Conservation (phyloP, 2,329 filamentous ascomycete genomes). For the Hypoxylon sp. region DNA sequence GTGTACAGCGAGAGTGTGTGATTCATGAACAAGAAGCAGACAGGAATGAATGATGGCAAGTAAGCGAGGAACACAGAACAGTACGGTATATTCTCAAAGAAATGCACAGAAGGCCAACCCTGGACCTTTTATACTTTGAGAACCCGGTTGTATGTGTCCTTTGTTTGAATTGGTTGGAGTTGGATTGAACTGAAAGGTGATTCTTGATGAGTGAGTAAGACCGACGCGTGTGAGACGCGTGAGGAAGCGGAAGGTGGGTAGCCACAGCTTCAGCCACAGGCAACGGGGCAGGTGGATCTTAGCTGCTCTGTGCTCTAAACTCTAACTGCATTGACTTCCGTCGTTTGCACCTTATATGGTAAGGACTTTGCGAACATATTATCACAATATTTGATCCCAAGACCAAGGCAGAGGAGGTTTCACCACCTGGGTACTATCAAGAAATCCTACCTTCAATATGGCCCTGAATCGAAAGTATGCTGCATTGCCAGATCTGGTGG, state of each 20-base stretch:
- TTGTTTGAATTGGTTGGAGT: constrained; percentile 1
- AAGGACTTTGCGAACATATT: neutral
- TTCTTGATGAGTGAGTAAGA: constrained; percentile 14
- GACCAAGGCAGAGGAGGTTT: neutral
- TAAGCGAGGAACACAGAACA: constrained; percentile 10
- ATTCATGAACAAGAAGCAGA: constrained; percentile 4
- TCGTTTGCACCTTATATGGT: neutral
- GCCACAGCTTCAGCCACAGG: constrained; percentile 27
- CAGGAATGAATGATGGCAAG: constrained; percentile 1
- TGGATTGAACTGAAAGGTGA: neutral
- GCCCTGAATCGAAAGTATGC: constrained; percentile 85
- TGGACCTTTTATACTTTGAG: neutral
- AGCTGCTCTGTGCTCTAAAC: neutral
- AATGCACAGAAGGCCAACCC: neutral
- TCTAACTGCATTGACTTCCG: neutral
- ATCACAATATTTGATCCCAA: neutral
- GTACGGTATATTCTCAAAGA: constrained; percentile 9
- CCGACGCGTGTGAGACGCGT: constrained; percentile 33
- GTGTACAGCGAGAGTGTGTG: neutral
- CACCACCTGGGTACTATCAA: neutral
- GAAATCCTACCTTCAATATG: constrained; percentile 61
- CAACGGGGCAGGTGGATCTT: neutral
- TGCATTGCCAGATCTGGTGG: constrained; percentile 81
- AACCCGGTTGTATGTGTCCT: too few relatives aligned
- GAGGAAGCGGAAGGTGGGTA: neutral